Evolutionary conservation across 441 rosid genomes (phyloP).

Genomic region (Gossypium schwendimanii): DNA sequence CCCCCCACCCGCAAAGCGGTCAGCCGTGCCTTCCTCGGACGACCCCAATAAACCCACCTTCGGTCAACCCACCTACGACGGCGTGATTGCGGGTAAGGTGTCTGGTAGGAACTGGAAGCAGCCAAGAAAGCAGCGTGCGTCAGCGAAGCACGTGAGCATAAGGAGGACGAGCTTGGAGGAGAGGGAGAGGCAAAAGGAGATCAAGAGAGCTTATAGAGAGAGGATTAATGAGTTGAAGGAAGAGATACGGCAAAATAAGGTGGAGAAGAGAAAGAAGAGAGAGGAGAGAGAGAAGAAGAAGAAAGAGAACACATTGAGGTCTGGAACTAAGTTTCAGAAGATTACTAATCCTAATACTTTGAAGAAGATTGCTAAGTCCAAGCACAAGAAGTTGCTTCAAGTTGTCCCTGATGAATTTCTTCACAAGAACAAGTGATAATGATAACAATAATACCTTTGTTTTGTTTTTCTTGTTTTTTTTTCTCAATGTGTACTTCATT

Average conservation of each 20-base stretch:
- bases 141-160: constrained; percentile 58
- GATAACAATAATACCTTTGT: background rate
- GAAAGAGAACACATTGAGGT: constrained; percentile 65
- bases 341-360: constrained; percentile 77
- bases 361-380: constrained; percentile 74
- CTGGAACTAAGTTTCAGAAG: constrained; percentile 79
- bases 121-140: constrained; percentile 56
- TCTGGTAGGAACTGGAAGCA: constrained; percentile 88
- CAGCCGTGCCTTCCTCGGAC: constrained; percentile 59
- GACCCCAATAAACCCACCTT: constrained; percentile 58
- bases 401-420: constrained; percentile 56
- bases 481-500: background rate
- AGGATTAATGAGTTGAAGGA: constrained; percentile 74
- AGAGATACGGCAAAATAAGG: constrained; percentile 68
- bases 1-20: constrained; percentile 60
- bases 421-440: constrained; percentile 13
- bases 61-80: constrained; percentile 73
- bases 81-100: constrained; percentile 72
- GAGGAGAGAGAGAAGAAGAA: constrained; percentile 91
- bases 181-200: constrained; percentile 58
- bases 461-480: background rate
- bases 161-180: constrained; percentile 52
- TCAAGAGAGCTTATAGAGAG: constrained; percentile 71
- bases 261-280: constrained; percentile 71
- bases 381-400: constrained; percentile 73